Percentiles rank a stretch among this genome's conserved stretches.
phyloP scores from a whole-genome alignment of 495 filamentous ascomycete genomes.

The Neurospora sp. region DNA sequence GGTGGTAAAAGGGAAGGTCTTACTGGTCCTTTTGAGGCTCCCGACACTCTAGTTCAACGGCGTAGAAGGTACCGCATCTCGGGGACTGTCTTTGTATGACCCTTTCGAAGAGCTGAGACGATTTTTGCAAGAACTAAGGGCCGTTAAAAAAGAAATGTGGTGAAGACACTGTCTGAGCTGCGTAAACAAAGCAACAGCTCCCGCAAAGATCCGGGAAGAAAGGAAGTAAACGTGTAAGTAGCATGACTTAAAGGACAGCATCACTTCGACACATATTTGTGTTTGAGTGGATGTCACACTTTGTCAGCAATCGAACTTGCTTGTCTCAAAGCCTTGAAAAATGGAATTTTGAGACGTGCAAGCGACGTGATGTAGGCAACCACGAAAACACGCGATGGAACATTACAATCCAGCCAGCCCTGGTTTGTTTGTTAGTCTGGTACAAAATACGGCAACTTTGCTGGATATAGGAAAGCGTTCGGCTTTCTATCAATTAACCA shows the following conservation, averaged over 20 bases:
- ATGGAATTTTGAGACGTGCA: neutral
- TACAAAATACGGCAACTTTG: no score
- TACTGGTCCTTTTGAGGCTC: neutral
- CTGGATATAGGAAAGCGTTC: no score
- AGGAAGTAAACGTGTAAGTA: neutral
- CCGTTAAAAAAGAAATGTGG: neutral
- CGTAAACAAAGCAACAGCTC: neutral
- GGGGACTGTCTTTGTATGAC: neutral
- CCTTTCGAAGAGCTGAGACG: neutral
- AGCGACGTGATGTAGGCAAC: neutral
- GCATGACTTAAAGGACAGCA: neutral
- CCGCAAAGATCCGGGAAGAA: neutral
- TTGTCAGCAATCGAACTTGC: neutral
- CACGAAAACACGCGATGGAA: neutral
- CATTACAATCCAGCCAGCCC: no score
- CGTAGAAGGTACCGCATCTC: neutral
- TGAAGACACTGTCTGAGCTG: neutral
- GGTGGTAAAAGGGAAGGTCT: neutral
- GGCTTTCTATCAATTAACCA: no score
- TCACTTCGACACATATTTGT: neutral
- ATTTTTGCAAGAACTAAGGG: neutral
- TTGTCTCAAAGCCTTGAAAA: neutral
- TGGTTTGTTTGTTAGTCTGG: no score
- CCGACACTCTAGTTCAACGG: neutral
- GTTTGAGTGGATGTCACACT: neutral